These are phyloP conservation scores for Cercospora zeina DNA, from an alignment of 2,329 filamentous ascomycete genomes.

Conservation along the genomic window DNA sequence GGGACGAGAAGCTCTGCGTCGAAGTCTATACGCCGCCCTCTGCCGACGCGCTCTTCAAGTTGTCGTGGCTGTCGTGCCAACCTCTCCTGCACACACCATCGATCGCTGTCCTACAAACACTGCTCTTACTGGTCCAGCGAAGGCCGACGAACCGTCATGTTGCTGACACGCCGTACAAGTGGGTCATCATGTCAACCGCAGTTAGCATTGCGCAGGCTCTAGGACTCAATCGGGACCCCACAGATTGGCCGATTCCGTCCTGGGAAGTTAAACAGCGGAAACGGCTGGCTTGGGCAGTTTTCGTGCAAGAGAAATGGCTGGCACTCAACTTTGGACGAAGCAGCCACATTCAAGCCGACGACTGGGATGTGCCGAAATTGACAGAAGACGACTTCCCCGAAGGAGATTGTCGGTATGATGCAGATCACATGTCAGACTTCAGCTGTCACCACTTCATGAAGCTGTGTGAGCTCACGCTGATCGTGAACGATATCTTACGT, in stretches of 20 bases:
- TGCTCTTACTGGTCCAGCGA: slow-evolving; percentile 40
- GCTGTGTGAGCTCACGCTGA: slow-evolving; percentile 53
- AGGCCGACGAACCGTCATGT: slow-evolving; percentile 40
- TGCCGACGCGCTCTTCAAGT: slow-evolving; percentile 38
- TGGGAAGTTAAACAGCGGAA: slow-evolving; percentile 65
- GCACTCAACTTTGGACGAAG: slow-evolving; percentile 60
- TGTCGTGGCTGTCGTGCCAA: slow-evolving; percentile 39
- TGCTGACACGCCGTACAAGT: slow-evolving; percentile 41
- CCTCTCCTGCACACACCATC: slow-evolving; percentile 38
- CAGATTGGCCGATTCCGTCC: slow-evolving; percentile 61
- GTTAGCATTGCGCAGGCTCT: slow-evolving; percentile 61
- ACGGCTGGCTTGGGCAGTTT: slow-evolving; percentile 64
- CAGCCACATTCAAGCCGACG: slow-evolving; percentile 54
- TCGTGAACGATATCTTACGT: slow-evolving; percentile 55
- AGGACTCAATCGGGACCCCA: slow-evolving; percentile 62
- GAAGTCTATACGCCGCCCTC: slow-evolving; percentile 41
- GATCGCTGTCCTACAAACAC: slow-evolving; percentile 37
- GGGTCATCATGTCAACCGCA: slow-evolving; percentile 39
- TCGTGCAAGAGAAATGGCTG: slow-evolving; percentile 66
- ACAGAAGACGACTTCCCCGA: slow-evolving; percentile 49
- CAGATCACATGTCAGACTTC: slow-evolving; percentile 22
- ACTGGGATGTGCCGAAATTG: slow-evolving; percentile 57
- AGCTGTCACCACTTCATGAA: slow-evolving; percentile 50
- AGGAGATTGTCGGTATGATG: slow-evolving; percentile 26
- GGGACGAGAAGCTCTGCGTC: slow-evolving; percentile 46